phyloP scores from a whole-genome alignment of 495 filamentous ascomycete species.

The Aspergillus incahuasiensis region DNA sequence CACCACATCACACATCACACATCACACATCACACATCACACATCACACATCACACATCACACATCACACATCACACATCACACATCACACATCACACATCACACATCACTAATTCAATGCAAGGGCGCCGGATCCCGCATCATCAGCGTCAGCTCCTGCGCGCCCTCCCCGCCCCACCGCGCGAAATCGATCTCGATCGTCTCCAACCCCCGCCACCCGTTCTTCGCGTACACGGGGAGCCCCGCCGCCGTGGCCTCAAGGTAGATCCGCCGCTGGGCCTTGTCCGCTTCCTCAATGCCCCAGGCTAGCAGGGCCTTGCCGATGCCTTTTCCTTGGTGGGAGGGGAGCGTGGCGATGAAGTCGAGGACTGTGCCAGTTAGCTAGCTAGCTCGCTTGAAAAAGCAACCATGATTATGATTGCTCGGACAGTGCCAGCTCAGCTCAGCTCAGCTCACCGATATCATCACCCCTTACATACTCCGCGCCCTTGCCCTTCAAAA shows the following conservation, averaged over 20 bases:
- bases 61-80: not conserved
- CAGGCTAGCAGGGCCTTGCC: slow-evolving; percentile 44
- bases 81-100: not conserved
- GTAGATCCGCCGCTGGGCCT: slow-evolving; percentile 42
- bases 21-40: not conserved
- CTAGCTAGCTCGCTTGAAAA: not conserved
- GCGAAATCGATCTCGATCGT: slow-evolving; percentile 34
- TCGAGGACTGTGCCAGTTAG: slow-evolving; percentile 17
- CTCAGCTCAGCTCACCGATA: slow-evolving; percentile 14
- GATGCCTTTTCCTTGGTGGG: slow-evolving; percentile 47
- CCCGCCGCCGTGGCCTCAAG: slow-evolving; percentile 52
- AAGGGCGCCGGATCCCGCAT: slow-evolving; percentile 10
- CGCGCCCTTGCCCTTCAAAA: slow-evolving; percentile 12
- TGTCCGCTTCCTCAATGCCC: slow-evolving; percentile 47
- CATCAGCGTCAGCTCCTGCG: slow-evolving; percentile 27
- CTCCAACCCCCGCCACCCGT: slow-evolving; percentile 43
- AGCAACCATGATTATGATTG: not conserved
- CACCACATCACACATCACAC: not conserved
- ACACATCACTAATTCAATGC: too few relatives aligned
- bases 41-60: not conserved
- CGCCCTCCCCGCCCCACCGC: slow-evolving; percentile 29
- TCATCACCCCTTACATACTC: slow-evolving; percentile 11
- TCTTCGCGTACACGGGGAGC: slow-evolving; percentile 45
- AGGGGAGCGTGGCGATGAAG: slow-evolving; percentile 31
- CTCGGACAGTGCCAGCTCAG: too few relatives aligned